phyloP scores from a whole-genome alignment of 2,329 filamentous ascomycete genomes.

The Pestalotiopsis sp. region DNA sequence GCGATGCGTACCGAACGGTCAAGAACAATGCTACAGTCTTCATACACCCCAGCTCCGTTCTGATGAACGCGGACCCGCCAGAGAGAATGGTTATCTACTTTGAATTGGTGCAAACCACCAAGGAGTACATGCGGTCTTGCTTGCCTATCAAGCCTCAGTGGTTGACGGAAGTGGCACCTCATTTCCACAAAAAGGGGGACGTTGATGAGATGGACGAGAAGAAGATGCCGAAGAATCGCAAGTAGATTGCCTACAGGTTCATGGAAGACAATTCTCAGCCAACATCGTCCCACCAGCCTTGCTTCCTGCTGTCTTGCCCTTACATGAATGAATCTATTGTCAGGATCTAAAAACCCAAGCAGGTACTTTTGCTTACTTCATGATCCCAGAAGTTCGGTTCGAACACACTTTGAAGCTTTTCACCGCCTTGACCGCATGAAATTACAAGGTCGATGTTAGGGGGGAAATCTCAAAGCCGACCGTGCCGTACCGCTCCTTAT shows the following conservation, averaged over 20 bases:
- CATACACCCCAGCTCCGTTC: conserved; percentile 84
- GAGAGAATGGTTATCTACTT: conserved; percentile 86
- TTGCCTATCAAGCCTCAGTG: conserved; percentile 84
- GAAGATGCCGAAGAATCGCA: conserved; percentile 65
- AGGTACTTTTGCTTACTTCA: neutral
- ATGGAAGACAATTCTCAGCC: neutral
- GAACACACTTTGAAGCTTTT: neutral
- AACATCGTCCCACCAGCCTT: neutral
- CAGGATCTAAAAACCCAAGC: neutral
- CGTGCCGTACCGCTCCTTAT: neutral
- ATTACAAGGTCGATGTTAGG: neutral
- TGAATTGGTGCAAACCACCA: conserved; percentile 78
- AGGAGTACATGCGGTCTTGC: conserved; percentile 90
- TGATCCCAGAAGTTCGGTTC: neutral
- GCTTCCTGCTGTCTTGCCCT: neutral
- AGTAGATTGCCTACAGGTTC: conserved; percentile 1
- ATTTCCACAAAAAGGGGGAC: conserved; percentile 93
- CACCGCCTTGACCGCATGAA: neutral
- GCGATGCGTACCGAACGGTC: conserved; percentile 87
- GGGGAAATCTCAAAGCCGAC: neutral
- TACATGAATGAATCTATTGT: no score
- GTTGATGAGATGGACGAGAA: conserved; percentile 80
- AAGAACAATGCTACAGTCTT: conserved; percentile 89
- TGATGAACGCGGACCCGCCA: conserved; percentile 77
- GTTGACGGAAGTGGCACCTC: conserved; percentile 88